Evolutionary conservation across 176 grass and related monocot genomes (phyloP), one percentile per base, ranked within the genome.

Genomic region (Cenchrus fungigraminus): DNA sequence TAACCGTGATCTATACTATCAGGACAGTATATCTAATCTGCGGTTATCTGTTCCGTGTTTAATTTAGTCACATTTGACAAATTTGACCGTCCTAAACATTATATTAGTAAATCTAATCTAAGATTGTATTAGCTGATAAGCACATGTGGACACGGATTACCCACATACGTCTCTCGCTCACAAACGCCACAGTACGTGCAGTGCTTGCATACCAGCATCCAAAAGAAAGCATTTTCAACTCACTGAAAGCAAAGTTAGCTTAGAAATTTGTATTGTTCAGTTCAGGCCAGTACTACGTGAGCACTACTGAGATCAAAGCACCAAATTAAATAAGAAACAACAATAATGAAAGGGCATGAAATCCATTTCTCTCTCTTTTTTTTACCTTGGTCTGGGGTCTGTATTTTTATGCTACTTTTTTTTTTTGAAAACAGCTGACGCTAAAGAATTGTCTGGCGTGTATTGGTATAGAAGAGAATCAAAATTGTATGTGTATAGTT

Each of bases 141-240:
- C 79, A 82, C 56, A 65, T 65, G 83, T 78, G 83, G 79, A 78
- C 40, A 61, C 56, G 43, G 83, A 82, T 90, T 57, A 59, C 34
- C 72, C 83, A 55, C 22, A 25, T 25, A 25, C 40, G 4, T 57
- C 25, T 56, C 82, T 4, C 28, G 34, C 55, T 50, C 55, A 37
- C 17, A 72, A 72, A 34, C 56, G 15, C 47, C 32, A 65, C 62
- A 32, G 22, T 25, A 25, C 22, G 22, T 25, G 22, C 22, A 25
- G 22, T 25, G 22, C 22, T 34, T 85, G 37, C 62, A 32, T 50
- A 28, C 17, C 56, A 83, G 45, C 45, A 42, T 73, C 46, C 9
- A 61, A 83, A 74, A 83, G 1, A 53, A 47, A 83, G 15, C 6
- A 0, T 37, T 83, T 83, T 61, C 11, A 46, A 7, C 28, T 45